Evolutionary conservation across 1,139 yeast genomes (phyloP), one percentile per base, ranked within the genome.

Genomic region (Sugiyamaella japonica): DNA sequence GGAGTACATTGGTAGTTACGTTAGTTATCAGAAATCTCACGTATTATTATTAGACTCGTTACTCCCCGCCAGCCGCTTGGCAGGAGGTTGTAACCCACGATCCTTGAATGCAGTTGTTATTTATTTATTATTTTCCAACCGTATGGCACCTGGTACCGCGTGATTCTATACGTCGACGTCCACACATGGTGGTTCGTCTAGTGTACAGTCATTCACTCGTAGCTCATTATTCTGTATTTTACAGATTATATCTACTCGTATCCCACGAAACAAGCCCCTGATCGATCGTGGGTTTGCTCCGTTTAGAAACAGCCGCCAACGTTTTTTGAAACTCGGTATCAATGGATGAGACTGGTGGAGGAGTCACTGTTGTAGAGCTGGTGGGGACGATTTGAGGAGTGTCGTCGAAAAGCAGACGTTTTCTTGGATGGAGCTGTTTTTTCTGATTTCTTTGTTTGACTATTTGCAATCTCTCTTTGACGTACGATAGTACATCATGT

Each of bases 381-480:
- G 7, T 4, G 23, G 13, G 17, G 43, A 12, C 2, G 44, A 3
- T 12, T 20, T 20, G 5, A 20, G 17, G 12, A 25, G 36, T 39
- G 10, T 34, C 44, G 15, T 43, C 20, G 16, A 40, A 40, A 7
- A 28, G 25, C 3, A 17, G 38, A 29, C 38, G 45, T 15, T 48
- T 39, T 29, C 40, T 15, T 16, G 40, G 23, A 29, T 40, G 32
- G n/a, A n/a, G n/a, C 3, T 12, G 50, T 40, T 50, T 49, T 31
- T 50, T 49, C 28, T 39, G 48, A 31, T 56, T 48, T 34, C 55
- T 54, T 28, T 44, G 50, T 43, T 52, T 53, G 7, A 52, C 16
- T 8, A 55, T 49, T 29, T 46, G 15, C 17, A 39, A 32, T 16
- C 58, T 51, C 20, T 47, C 32, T 15, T 48, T 34, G 23, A 48